phyloP scores from a whole-genome alignment of 148 eudicot species.

The Chenopodium album region DNA sequence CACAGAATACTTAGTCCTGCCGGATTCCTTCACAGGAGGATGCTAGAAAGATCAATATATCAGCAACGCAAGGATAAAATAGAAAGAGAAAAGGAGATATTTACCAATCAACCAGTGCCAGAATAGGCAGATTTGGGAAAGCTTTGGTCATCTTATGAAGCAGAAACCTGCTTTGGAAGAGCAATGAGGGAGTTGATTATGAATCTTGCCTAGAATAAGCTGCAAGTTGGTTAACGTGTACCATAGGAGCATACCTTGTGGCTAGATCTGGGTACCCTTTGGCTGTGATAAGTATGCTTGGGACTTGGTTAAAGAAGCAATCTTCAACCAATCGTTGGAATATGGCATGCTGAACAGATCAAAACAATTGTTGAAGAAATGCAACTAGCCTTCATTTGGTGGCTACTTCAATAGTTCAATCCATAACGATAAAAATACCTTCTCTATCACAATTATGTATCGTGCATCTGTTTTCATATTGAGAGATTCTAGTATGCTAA shows the following conservation, averaged over 20 bases:
- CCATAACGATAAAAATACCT: slow-evolving; percentile 44
- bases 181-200: neutral
- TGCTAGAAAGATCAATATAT: neutral
- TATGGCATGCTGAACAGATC: slow-evolving; percentile 73
- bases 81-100: neutral
- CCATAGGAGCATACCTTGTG: slow-evolving; percentile 55
- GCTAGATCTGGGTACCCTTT: slow-evolving; percentile 98
- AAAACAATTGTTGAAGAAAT: slow-evolving; percentile 3
- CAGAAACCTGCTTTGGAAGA: slow-evolving; percentile 60
- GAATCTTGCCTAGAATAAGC: neutral
- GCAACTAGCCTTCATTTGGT: neutral
- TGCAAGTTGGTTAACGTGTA: neutral
- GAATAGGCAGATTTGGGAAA: slow-evolving; percentile 75
- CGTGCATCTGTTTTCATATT: slow-evolving; percentile 82
- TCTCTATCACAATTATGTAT: slow-evolving; percentile 87
- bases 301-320: slow-evolving; percentile 80
- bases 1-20: slow-evolving; percentile 90
- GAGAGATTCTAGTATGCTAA: slow-evolving; percentile 60
- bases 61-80: no score
- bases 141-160: slow-evolving; percentile 75
- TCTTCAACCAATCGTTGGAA: slow-evolving; percentile 97
- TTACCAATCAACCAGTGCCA: slow-evolving; percentile 96
- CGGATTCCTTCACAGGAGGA: slow-evolving; percentile 65
- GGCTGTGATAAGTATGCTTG: slow-evolving; percentile 91
- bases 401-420: neutral